Percentiles rank a stretch among this genome's conserved stretches.
Evolutionary conservation across 2,329 filamentous ascomycete species (phyloP).

Genomic region (Penicillium fuscoglaucum): DNA sequence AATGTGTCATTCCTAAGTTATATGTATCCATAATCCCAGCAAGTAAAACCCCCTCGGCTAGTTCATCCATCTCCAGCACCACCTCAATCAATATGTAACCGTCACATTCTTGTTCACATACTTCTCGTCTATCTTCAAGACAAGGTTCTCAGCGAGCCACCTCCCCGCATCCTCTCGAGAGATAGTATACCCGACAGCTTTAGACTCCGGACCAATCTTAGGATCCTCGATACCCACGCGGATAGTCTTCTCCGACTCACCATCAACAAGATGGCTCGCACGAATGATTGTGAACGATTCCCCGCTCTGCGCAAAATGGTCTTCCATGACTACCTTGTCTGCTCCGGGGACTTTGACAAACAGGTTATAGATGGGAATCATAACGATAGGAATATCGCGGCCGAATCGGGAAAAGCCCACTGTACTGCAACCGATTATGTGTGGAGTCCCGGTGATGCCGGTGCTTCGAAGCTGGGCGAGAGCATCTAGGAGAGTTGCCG

Average conservation of each 20-base stretch:
- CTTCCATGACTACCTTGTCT: conserved; percentile 41
- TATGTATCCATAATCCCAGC: not conserved
- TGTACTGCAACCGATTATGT: conserved; percentile 35
- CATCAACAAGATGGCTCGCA: conserved; percentile 38
- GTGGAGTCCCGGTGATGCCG: conserved; percentile 27
- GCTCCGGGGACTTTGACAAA: conserved; percentile 36
- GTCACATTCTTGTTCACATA: conserved; percentile 9
- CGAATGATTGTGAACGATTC: conserved; percentile 31
- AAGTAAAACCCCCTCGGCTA: not conserved
- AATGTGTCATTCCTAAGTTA: not conserved
- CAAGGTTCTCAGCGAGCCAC: conserved; percentile 19
- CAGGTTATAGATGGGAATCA: conserved; percentile 36
- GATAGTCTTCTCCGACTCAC: conserved; percentile 23
- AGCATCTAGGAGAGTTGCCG: conserved; percentile 29
- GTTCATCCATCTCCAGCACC: not conserved
- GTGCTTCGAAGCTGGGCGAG: conserved; percentile 16
- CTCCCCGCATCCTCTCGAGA: conserved; percentile 33
- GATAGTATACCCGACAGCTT: conserved; percentile 38
- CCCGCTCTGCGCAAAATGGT: conserved; percentile 26
- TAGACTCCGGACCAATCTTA: conserved; percentile 31
- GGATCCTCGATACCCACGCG: conserved; percentile 31
- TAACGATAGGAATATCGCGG: conserved; percentile 34
- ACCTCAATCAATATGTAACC: conserved; percentile 1
- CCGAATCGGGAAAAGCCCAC: conserved; percentile 34
- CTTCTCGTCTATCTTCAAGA: not conserved